Percentiles rank a stretch among this genome's conserved stretches.
These are phyloP conservation scores for Boletus rubropictus DNA, from an alignment of 768 basidiomycete genomes.

Conservation along the genomic window DNA sequence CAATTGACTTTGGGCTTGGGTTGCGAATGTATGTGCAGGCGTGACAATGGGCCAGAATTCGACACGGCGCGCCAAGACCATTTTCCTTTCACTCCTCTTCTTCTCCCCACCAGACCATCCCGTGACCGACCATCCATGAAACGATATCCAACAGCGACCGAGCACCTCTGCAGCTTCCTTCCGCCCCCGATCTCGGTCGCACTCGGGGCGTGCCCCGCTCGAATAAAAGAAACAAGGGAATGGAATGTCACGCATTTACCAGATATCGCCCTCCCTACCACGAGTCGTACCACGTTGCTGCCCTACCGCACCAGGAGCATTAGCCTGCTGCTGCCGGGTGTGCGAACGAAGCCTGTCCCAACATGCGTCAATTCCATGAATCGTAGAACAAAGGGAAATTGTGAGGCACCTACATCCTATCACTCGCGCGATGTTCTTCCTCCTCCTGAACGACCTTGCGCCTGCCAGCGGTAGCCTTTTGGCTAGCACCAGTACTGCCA, in stretches of 20 bases:
- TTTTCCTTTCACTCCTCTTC: conserved; percentile 17
- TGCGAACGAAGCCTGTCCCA: conserved; percentile 73
- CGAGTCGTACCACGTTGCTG: conserved; percentile 39
- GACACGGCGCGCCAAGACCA: conserved; percentile 24
- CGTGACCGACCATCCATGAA: conserved; percentile 33
- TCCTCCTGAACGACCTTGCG: conserved; percentile 83
- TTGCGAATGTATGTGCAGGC: conserved; percentile 9
- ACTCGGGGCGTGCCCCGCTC: conserved; percentile 38
- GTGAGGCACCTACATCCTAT: conserved; percentile 63
- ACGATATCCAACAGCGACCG: conserved; percentile 33
- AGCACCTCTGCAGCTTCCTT: conserved; percentile 31
- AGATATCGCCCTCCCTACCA: conserved; percentile 43
- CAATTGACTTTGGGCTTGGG: conserved; percentile 15
- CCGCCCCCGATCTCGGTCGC: conserved; percentile 40
- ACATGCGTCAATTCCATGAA: conserved; percentile 12
- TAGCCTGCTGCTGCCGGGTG: conserved; percentile 69
- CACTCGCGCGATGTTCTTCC: conserved; percentile 75
- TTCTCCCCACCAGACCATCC: conserved; percentile 14
- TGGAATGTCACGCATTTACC: conserved; percentile 33
- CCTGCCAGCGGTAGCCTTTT: conserved; percentile 56
- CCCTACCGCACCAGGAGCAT: conserved; percentile 44
- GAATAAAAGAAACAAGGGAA: conserved; percentile 31
- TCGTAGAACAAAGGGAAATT: conserved; percentile 12
- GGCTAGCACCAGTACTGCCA: conserved; percentile 51
- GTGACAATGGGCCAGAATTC: conserved; percentile 1